Evolutionary conservation across 2,329 filamentous ascomycete species (phyloP).

Genomic region (Paracamarosporium sp.): DNA sequence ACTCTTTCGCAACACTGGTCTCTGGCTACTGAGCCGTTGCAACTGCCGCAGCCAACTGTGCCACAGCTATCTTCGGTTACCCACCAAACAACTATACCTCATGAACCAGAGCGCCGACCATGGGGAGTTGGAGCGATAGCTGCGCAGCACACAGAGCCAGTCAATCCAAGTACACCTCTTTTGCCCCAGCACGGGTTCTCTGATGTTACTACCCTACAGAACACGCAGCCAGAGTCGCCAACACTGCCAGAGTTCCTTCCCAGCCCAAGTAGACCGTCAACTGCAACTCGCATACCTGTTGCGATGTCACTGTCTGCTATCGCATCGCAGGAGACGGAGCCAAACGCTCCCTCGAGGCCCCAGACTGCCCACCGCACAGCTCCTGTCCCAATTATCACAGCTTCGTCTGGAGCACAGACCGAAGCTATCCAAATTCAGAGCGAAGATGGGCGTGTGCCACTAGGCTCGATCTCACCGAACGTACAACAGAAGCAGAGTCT

Average conservation of each 20-base stretch:
- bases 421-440: constrained; percentile 17
- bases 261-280: constrained; percentile 39
- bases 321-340: constrained; percentile 35
- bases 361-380: constrained; percentile 35
- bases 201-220: constrained; percentile 34
- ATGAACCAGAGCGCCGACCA: constrained; percentile 20
- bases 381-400: constrained; percentile 15
- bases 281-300: constrained; percentile 29
- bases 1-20: constrained; percentile 8
- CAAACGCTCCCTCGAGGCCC: constrained; percentile 35
- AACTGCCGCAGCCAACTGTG: constrained; percentile 9
- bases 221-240: constrained; percentile 43
- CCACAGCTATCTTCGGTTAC: constrained; percentile 13
- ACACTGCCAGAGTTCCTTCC: constrained; percentile 41
- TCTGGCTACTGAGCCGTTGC: constrained; percentile 24
- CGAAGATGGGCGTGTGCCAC: constrained; percentile 27
- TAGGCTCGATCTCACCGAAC: constrained; percentile 34
- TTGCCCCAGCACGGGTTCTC: constrained; percentile 29
- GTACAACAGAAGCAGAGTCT: constrained; percentile 29
- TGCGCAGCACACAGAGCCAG: constrained; percentile 38
- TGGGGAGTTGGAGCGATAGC: constrained; percentile 29
- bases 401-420: constrained; percentile 21
- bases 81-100: constrained; percentile 18
- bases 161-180: constrained; percentile 15
- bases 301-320: constrained; percentile 35